These are phyloP conservation scores for Pseudogymnoascus sp. DNA, from an alignment of 2,329 filamentous ascomycete genomes.

Conservation along the genomic window DNA sequence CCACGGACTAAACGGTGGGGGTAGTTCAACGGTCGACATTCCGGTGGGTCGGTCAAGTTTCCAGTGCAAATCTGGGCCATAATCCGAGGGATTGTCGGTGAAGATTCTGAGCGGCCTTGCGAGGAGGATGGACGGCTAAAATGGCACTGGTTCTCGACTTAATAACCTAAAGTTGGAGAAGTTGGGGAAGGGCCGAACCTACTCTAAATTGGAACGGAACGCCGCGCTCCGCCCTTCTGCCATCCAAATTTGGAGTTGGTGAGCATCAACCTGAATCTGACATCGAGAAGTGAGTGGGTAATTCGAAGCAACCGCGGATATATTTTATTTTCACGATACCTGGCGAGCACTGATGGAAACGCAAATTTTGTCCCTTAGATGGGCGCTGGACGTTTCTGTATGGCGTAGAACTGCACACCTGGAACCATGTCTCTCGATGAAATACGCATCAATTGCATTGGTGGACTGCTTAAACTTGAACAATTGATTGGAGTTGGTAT, in stretches of 20 bases:
- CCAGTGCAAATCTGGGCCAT: background rate
- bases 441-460: background rate
- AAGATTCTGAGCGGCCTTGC: background rate
- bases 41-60: background rate
- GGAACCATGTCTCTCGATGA: background rate
- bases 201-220: background rate
- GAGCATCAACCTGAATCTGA: background rate
- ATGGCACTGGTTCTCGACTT: background rate
- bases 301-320: background rate
- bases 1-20: background rate
- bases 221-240: background rate
- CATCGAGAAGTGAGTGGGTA: background rate
- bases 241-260: background rate
- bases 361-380: background rate
- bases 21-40: background rate
- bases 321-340: background rate
- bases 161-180: background rate
- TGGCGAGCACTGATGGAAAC: background rate
- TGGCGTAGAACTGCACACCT: background rate
- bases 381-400: background rate
- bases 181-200: constrained; percentile 3
- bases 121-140: background rate
- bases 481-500: background rate
- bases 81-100: background rate
- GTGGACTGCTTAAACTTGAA: background rate